Base-by-base conservation (phyloP, 805 yeast species). In the Cephaloascus fragrans region DNA sequence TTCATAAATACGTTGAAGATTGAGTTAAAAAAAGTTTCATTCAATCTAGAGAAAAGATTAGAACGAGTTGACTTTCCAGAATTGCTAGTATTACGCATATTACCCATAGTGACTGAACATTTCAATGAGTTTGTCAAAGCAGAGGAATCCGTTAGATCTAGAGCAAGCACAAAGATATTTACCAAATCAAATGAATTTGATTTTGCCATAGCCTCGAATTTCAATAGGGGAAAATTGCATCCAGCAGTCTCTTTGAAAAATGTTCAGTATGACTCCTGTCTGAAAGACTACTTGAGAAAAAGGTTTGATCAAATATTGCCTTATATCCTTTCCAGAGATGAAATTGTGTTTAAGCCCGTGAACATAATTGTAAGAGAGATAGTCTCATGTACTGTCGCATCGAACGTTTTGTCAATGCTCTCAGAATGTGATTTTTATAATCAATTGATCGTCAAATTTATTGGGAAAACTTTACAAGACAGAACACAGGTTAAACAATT, bases 371-470 rank as follows among this genome's bases (percentile, higher is more conserved):
- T 81, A 0, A 62, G 79, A 31, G 96, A 89, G 48, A 64, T 89
- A 4, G 39, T 86, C 2, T 54, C 84, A 0, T 65, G 71, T 35
- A 64, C 71, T 1, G 50, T 67, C 1, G 43, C 64, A 10, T 64
- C 76, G 18, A 69, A 74, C 39, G 74, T 87, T 0, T 44, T 86
- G 9, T 52, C 61, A 4, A 71, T 81, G 59, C 47, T 82, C 1
- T 59, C 80, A 0, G 89, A 83, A 37, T 75, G 90, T 1, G 95
- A 87, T 52, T 82, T 76, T 43, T 83, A 82, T 75, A 89, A 89
- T 53, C 73, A 76, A 40, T 50, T 68, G 32, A 66, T 87, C 14
- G 77, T 78, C 8, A 71, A 72, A 38, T 54, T 71, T 2, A 73
- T 83, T 2, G 80, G 86, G 3, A 71, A 70, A 23, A 71, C 82